Percentiles rank a stretch among this genome's conserved stretches.
Conservation (phyloP, 1,139 yeast genomes). For the Magnusiomyces tetraspermus region DNA sequence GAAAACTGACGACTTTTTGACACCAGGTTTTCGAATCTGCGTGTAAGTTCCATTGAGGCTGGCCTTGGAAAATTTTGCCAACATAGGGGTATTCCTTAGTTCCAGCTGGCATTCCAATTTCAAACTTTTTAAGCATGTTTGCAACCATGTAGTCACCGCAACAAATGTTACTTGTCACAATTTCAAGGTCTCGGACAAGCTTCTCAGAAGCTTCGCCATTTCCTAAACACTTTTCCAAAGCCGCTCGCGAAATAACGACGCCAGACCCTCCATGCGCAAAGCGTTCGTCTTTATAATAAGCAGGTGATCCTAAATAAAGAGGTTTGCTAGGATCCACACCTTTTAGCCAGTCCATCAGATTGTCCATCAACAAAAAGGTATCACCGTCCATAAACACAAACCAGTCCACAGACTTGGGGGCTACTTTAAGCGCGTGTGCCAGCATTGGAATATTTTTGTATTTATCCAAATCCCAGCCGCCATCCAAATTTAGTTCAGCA, state of each 20-base stretch:
- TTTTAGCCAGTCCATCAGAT: constrained; percentile 23
- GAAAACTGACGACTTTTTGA: constrained; percentile 22
- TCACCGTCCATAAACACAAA: constrained; percentile 34
- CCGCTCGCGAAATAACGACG: constrained; percentile 30
- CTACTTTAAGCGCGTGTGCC: constrained; percentile 27
- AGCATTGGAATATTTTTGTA: constrained; percentile 35
- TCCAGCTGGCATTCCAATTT: constrained; percentile 17
- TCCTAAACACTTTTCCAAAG: constrained; percentile 23
- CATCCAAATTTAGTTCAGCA: constrained; percentile 9
- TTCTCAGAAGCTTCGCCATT: too few species aligned
- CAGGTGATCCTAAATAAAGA: constrained; percentile 29
- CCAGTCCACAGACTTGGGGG: constrained; percentile 30
- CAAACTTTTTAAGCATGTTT: constrained; percentile 18
- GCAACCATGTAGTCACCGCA: constrained; percentile 35
- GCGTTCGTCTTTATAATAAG: constrained; percentile 15
- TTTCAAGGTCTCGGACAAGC: constrained; percentile 24
- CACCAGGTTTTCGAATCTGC: constrained; percentile 18
- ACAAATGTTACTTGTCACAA: constrained; percentile 23
- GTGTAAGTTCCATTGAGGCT: constrained; percentile 5
- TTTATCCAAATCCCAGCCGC: constrained; percentile 33
- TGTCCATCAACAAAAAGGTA: constrained; percentile 28
- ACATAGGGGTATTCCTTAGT: constrained; percentile 18
- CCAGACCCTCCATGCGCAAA: constrained; percentile 37
- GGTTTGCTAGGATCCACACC: constrained; percentile 24
- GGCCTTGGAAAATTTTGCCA: constrained; percentile 10